Percentiles rank a stretch among this genome's conserved stretches.
phyloP scores from a whole-genome alignment of 1,139 yeast species.

The Yamadazyma kanchanaburiensis region DNA sequence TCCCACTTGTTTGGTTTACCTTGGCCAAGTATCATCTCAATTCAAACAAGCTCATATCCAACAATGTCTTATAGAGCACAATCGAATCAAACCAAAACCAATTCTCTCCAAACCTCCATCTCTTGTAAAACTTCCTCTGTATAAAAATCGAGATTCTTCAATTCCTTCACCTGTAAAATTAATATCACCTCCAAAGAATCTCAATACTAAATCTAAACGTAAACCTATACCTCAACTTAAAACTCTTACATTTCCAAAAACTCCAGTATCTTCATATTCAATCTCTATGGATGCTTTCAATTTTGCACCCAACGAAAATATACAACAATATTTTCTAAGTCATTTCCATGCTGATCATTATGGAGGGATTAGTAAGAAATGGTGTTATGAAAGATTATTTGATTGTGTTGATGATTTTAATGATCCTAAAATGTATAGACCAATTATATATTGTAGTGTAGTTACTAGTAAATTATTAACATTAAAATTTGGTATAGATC shows the following conservation, averaged over 20 bases:
- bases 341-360: constrained; percentile 96
- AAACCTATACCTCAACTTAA: constrained; percentile 56
- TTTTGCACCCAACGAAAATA: constrained; percentile 43
- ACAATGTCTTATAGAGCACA: constrained; percentile 6
- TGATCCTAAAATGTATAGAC: constrained; percentile 40
- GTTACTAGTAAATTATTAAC: constrained; percentile 61
- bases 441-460: constrained; percentile 62
- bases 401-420: constrained; percentile 25
- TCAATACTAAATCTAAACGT: constrained; percentile 14
- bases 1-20: constrained; percentile 16
- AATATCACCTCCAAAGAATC: constrained; percentile 13
- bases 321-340: constrained; percentile 56
- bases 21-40: constrained; percentile 9
- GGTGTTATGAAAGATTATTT: constrained; percentile 53
- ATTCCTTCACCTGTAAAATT: constrained; percentile 13
- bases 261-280: constrained; percentile 17
- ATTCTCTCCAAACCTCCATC: constrained; percentile 7
- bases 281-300: constrained; percentile 71
- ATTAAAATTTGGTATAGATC: constrained; percentile 52
- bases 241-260: constrained; percentile 40
- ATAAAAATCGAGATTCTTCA: constrained; percentile 12
- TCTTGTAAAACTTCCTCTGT: constrained; percentile 10
- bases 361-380: constrained; percentile 74
- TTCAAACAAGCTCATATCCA: constrained; percentile 9
- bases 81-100: background rate